These are phyloP conservation scores for Penicillium chermesinum DNA, from an alignment of 495 filamentous ascomycete genomes.

Conservation along the genomic window DNA sequence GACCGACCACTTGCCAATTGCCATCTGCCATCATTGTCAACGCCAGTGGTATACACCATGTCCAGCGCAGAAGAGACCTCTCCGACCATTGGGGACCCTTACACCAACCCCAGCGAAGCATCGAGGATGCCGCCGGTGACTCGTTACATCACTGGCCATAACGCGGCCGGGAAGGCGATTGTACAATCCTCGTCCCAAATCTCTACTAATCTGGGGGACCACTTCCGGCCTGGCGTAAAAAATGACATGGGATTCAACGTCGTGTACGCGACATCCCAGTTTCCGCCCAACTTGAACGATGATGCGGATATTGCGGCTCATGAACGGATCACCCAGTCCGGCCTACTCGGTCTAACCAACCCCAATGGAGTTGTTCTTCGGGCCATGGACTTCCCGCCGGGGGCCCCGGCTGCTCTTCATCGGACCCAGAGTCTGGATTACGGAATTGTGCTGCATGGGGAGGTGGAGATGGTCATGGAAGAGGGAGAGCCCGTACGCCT, in stretches of 20 bases:
- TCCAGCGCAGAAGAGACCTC: neutral
- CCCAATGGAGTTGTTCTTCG: slow-evolving; percentile 47
- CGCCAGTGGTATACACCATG: neutral
- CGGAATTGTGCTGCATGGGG: slow-evolving; percentile 70
- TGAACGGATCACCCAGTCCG: slow-evolving; percentile 28
- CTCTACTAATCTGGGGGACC: slow-evolving; percentile 4
- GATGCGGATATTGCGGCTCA: slow-evolving; percentile 43
- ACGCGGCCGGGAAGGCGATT: slow-evolving; percentile 28
- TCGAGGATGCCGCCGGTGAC: slow-evolving; percentile 30
- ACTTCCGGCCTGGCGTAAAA: slow-evolving; percentile 19
- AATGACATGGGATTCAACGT: slow-evolving; percentile 26
- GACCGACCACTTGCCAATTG: too few relatives aligned
- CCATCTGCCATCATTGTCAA: too few relatives aligned
- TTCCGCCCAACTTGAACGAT: slow-evolving; percentile 52
- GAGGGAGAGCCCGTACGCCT: slow-evolving; percentile 55
- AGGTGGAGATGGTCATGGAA: slow-evolving; percentile 70
- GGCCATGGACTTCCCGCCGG: slow-evolving; percentile 63
- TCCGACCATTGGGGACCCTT: neutral
- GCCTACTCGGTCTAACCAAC: slow-evolving; percentile 43
- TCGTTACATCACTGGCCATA: slow-evolving; percentile 39
- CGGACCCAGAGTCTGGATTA: slow-evolving; percentile 71
- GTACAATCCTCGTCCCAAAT: slow-evolving; percentile 14
- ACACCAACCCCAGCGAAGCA: slow-evolving; percentile 8
- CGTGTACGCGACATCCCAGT: slow-evolving; percentile 47
- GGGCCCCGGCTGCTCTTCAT: slow-evolving; percentile 59